Percentiles rank a stretch among this genome's conserved stretches.
These are phyloP conservation scores for Allantophomopsis cytisporea DNA, from an alignment of 2,329 filamentous ascomycete genomes.

Conservation along the genomic window DNA sequence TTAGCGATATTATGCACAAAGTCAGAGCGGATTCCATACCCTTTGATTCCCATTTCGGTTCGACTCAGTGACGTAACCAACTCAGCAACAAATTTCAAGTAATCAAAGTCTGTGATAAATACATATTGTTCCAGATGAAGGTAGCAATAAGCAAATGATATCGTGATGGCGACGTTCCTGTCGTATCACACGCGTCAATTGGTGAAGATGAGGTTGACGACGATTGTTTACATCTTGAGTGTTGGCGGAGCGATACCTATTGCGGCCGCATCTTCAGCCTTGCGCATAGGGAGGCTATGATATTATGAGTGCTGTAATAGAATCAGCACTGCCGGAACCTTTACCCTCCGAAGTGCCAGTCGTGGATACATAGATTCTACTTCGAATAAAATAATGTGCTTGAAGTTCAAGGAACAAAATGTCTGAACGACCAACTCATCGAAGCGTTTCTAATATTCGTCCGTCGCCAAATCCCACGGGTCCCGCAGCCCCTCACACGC, in stretches of 20 bases:
- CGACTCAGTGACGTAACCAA: background rate
- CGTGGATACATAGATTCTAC: no score
- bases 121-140: background rate
- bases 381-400: no score
- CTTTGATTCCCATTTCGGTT: slow-evolving; percentile 49
- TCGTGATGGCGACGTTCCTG: background rate
- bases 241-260: no score
- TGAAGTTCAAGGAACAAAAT: no score
- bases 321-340: no score
- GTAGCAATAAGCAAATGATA: slow-evolving; percentile 1
- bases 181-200: no score
- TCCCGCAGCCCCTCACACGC: slow-evolving; percentile 45
- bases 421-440: slow-evolving; percentile 30
- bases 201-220: no score
- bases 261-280: no score
- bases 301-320: no score
- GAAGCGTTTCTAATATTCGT: slow-evolving; percentile 43
- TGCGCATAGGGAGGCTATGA: no score
- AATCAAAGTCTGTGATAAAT: background rate
- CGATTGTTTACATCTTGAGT: no score
- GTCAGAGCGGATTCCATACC: slow-evolving; percentile 23
- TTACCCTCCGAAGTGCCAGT: no score
- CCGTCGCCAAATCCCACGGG: slow-evolving; percentile 11
- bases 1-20: background rate
- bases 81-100: background rate